Evolutionary conservation across 2,329 filamentous ascomycete genomes (phyloP), one percentile per base, ranked within the genome.

Genomic region (Curvularia sp.): DNA sequence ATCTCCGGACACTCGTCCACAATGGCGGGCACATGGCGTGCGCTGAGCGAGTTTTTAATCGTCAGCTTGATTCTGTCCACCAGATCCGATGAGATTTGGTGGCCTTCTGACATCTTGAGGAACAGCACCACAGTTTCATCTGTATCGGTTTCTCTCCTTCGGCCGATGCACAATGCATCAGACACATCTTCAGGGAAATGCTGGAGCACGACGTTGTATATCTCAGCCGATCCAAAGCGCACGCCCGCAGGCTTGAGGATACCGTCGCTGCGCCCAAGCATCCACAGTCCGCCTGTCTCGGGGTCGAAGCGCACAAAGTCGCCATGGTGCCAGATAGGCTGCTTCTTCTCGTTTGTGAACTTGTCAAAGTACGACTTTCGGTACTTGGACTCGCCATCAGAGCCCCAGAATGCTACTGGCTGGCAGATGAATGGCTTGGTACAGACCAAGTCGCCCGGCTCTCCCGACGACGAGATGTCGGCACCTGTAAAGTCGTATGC

Each of bases 51-150:
- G 62, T 83, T 86, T 66, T 89, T 87, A 53, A 98, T 86, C 4
- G 85, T 84, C 9, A 78, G 78, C 76, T 89, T 90, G 65, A 98
- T 89, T 9, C 79, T 81, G 18, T 79, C 76, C 1, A 84, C 84
- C 28, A 97, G 73, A 1, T 86, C 85, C 0, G 86, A 78, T 3
- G 80, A 80, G 57, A 95, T 89, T 0, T 63, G 60, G 41, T 80
- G 79, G 0, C 84, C 85, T 0, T 84, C 80, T 34, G 82, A 81
- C 86, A 95, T 90, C 65, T 94, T 92, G 36, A 97, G 80, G 72
- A 99, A 99, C 27, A 98, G 78, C 30, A 94, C 89, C 0, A 98
- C 94, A 0, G 90, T 90, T 79, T 97, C 93, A 71, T 97, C 93
- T 0, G 82, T 81, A 71, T 97, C 93, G 3, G 83, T 81, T 51